phyloP scores from a whole-genome alignment of 345 rosid species.

The Eucalyptus pumila region DNA sequence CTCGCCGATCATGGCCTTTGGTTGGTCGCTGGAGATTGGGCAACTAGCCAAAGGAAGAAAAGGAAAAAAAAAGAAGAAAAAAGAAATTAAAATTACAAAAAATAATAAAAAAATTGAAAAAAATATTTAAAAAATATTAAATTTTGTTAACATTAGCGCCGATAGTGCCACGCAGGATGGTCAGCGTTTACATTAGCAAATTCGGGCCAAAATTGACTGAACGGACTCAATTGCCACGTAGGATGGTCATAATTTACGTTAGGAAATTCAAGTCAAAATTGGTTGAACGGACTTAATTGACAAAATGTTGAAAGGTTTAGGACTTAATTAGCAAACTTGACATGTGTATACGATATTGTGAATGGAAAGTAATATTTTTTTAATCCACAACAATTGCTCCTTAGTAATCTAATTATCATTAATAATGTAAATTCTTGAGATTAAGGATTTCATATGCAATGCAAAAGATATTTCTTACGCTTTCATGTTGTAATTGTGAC shows the following conservation, averaged over 20 bases:
- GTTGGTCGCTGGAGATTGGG: rapidly evolving
- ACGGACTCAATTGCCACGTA: too few relatives aligned
- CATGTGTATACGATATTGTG: not conserved
- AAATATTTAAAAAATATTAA: too few relatives aligned
- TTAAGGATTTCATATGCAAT: not conserved
- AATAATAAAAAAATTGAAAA: too few relatives aligned
- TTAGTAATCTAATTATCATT: not conserved
- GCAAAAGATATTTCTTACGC: not conserved
- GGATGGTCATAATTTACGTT: too few relatives aligned
- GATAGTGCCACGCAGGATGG: too few relatives aligned
- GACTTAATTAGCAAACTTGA: not conserved
- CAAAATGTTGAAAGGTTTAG: too few relatives aligned
- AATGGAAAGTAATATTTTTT: not conserved
- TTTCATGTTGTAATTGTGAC: not conserved
- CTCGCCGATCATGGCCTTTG: rapidly evolving
- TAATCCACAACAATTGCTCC: not conserved
- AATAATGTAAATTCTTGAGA: not conserved
- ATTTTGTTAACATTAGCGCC: rapidly evolving
- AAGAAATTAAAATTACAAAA: too few relatives aligned
- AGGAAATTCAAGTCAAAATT: too few relatives aligned
- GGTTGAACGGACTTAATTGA: too few relatives aligned
- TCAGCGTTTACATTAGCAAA: rapidly evolving
- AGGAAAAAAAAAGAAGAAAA: too few relatives aligned
- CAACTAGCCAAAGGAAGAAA: rapidly evolving
- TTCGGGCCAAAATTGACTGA: too few relatives aligned